phyloP scores from a whole-genome alignment of 139 green algal species.

The Trebouxia sp. region DNA sequence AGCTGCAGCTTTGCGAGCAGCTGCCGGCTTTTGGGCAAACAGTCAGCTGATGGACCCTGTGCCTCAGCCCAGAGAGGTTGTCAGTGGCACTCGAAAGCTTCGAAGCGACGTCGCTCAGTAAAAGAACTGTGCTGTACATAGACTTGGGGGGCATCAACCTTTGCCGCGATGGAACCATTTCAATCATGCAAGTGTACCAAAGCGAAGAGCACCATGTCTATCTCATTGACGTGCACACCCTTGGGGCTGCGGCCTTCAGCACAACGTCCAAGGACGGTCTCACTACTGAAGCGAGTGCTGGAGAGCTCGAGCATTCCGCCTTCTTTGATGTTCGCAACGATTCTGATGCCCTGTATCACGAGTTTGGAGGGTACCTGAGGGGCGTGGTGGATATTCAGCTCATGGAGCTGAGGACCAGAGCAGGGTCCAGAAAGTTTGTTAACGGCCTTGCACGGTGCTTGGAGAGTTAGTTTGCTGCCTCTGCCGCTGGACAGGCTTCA shows the following conservation, averaged over 20 bases:
- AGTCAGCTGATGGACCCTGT: no score
- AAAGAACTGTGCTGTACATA: neutral
- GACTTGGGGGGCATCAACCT: neutral
- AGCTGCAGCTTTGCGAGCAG: no score
- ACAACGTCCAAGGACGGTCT: neutral
- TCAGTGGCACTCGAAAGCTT: no score
- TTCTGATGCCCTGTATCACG: neutral
- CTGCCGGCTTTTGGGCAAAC: no score
- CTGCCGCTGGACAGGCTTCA: no score
- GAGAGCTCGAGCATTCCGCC: neutral
- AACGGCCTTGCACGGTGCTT: neutral
- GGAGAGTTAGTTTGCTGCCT: neutral
- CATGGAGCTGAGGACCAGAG: neutral
- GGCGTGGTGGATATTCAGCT: neutral
- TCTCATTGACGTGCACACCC: neutral
- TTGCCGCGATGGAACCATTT: neutral
- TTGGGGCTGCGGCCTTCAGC: neutral
- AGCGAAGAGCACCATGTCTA: neutral
- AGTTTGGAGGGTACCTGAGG: neutral
- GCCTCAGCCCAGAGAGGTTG: no score
- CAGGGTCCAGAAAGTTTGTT: neutral
- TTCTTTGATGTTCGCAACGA: conserved; percentile 9
- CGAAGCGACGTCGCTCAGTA: neutral
- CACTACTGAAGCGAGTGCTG: neutral
- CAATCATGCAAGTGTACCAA: neutral